Conservation (phyloP, 2,329 filamentous ascomycete species). For the Coniochaeta sp. region DNA sequence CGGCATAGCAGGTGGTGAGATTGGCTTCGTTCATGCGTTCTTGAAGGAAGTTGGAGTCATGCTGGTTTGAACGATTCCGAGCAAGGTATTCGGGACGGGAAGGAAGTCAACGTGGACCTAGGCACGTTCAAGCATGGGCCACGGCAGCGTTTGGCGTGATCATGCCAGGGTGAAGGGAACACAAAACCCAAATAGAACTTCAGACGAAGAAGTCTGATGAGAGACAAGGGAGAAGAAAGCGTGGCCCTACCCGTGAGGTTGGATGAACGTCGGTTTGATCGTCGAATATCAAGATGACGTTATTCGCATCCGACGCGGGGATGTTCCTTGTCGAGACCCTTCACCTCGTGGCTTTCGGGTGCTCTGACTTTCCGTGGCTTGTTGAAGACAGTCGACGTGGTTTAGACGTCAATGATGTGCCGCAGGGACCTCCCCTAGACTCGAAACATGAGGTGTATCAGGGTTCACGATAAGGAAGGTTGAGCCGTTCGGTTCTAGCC, state of each 20-base stretch:
- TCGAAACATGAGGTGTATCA: slow-evolving; percentile 3
- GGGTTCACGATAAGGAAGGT: slow-evolving; percentile 1
- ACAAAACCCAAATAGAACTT: background rate
- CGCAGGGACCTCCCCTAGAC: background rate
- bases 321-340: background rate
- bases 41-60: background rate
- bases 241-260: background rate
- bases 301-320: slow-evolving; percentile 1
- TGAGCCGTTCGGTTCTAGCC: background rate
- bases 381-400: no score
- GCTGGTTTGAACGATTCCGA: background rate
- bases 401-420: background rate
- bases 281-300: background rate
- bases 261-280: background rate
- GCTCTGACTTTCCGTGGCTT: background rate
- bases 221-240: background rate
- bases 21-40: background rate
- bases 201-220: background rate
- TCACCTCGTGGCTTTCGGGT: background rate
- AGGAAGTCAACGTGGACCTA: background rate
- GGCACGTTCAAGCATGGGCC: background rate
- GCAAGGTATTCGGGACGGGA: background rate
- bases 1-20: background rate
- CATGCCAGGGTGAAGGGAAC: background rate
- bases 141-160: background rate